Evolutionary conservation across 1,284 basidiomycete species (phyloP).

Genomic region (Waitea zeae): DNA sequence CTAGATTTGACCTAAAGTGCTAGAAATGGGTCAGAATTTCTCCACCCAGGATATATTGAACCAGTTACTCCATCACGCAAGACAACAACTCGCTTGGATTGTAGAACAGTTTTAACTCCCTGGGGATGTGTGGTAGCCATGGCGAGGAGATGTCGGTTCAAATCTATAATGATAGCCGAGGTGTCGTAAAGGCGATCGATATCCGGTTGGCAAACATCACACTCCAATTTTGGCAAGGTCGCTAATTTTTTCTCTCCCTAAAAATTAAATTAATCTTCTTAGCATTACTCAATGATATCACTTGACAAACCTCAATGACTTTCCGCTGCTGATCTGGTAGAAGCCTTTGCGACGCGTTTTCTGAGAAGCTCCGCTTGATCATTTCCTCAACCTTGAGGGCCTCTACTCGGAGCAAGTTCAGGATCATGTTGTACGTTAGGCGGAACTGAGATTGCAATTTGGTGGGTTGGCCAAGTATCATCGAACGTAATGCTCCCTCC

Average conservation of each 20-base stretch:
- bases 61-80: slow-evolving; percentile 60
- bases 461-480: slow-evolving; percentile 88
- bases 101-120: slow-evolving; percentile 50
- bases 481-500: slow-evolving; percentile 63
- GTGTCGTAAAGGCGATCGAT: slow-evolving; percentile 70
- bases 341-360: slow-evolving; percentile 87
- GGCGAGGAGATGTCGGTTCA: slow-evolving; percentile 52
- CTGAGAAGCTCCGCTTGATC: slow-evolving; percentile 98
- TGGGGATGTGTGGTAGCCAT: slow-evolving; percentile 47
- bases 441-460: slow-evolving; percentile 96
- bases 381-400: slow-evolving; percentile 96
- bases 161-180: slow-evolving; percentile 45
- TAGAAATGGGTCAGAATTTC: slow-evolving; percentile 15
- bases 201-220: slow-evolving; percentile 49
- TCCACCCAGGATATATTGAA: slow-evolving; percentile 1
- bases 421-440: slow-evolving; percentile 98
- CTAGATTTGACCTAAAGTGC: slow-evolving; percentile 70
- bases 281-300: neutral
- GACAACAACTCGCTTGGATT: slow-evolving; percentile 68
- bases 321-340: slow-evolving; percentile 88
- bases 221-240: slow-evolving; percentile 50
- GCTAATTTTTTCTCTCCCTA: slow-evolving; percentile 67
- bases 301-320: slow-evolving; percentile 61
- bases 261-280: too few species aligned
- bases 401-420: slow-evolving; percentile 93